Conservation (phyloP, 306 rosid genomes). For the Erythrophleum fordii region DNA sequence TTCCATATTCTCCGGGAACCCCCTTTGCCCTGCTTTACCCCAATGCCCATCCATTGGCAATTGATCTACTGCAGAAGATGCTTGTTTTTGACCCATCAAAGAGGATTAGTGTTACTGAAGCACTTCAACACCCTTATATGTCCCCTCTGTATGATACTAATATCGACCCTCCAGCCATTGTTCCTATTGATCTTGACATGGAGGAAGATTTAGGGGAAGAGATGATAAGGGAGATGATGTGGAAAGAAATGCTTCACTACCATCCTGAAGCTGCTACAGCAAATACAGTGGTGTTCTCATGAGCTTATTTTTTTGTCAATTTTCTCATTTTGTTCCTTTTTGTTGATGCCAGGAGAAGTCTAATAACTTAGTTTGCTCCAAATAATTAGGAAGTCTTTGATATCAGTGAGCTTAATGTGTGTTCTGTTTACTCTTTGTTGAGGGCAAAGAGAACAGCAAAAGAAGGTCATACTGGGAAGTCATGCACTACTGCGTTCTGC, state of each 20-base stretch:
- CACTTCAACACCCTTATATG: constrained; percentile 94
- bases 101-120: constrained; percentile 83
- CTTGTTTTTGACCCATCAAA: constrained; percentile 95
- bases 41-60: constrained; percentile 78
- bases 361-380: constrained; percentile 46
- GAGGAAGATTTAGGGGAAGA: constrained; percentile 94
- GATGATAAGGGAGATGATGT: constrained; percentile 97
- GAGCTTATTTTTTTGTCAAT: constrained; percentile 23
- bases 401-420: constrained; percentile 32
- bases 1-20: constrained; percentile 62
- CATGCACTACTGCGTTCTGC: constrained; percentile 41
- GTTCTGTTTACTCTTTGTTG: constrained; percentile 43
- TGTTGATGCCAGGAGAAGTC: constrained; percentile 38
- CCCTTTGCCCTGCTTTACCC: constrained; percentile 79
- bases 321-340: constrained; percentile 28
- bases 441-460: constrained; percentile 29
- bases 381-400: constrained; percentile 46
- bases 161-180: constrained; percentile 71
- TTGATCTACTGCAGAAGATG: constrained; percentile 85
- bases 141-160: constrained; percentile 79
- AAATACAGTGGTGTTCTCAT: constrained; percentile 49
- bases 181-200: constrained; percentile 89
- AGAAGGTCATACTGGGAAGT: constrained; percentile 39
- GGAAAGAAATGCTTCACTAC: constrained; percentile 87
- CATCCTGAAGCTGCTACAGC: constrained; percentile 68